A percentile compares a stretch with the other conserved stretches of the same genome.
Evolutionary conservation across 352 stramenopile genomes (phyloP).

Genomic region (Phytophthora hybrid): DNA sequence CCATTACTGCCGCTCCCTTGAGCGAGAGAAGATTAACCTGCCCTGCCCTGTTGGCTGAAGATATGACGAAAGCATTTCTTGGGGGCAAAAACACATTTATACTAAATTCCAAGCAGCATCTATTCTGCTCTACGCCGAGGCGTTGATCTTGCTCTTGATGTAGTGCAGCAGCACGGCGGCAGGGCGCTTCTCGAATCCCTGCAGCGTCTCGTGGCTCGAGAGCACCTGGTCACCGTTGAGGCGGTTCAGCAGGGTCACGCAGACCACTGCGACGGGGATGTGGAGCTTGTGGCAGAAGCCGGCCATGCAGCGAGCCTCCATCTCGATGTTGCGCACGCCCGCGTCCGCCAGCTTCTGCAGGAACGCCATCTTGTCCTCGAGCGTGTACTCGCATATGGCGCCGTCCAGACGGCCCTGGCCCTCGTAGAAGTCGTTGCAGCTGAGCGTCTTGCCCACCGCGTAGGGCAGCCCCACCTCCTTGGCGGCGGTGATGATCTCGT

Average conservation of each 20-base stretch:
- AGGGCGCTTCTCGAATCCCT: conserved; percentile 70
- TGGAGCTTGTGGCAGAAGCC: conserved; percentile 81
- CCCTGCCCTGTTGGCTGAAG: too few relatives aligned
- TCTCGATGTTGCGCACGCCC: conserved; percentile 88
- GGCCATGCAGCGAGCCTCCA: conserved; percentile 80
- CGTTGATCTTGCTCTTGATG: conserved; percentile 70
- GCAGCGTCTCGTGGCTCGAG: conserved; percentile 65
- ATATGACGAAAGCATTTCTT: background rate
- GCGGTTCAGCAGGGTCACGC: conserved; percentile 82
- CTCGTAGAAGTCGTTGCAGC: conserved; percentile 89
- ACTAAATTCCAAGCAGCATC: conserved; percentile 14
- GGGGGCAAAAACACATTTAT: conserved; percentile 20
- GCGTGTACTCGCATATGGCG: conserved; percentile 81
- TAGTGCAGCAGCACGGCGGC: conserved; percentile 71
- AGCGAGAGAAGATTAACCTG: too few relatives aligned
- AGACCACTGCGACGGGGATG: conserved; percentile 79
- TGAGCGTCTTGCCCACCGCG: conserved; percentile 83
- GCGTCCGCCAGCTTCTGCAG: conserved; percentile 57
- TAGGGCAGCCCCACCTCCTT: conserved; percentile 62
- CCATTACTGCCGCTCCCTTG: too few relatives aligned
- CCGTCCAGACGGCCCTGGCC: conserved; percentile 85
- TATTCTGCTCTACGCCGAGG: conserved; percentile 22
- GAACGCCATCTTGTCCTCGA: conserved; percentile 83
- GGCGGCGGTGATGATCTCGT: conserved; percentile 62
- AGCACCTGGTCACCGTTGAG: conserved; percentile 81